Conservation (phyloP, 139 green algal genomes). For the Chlamydomonas schloesseri region DNA sequence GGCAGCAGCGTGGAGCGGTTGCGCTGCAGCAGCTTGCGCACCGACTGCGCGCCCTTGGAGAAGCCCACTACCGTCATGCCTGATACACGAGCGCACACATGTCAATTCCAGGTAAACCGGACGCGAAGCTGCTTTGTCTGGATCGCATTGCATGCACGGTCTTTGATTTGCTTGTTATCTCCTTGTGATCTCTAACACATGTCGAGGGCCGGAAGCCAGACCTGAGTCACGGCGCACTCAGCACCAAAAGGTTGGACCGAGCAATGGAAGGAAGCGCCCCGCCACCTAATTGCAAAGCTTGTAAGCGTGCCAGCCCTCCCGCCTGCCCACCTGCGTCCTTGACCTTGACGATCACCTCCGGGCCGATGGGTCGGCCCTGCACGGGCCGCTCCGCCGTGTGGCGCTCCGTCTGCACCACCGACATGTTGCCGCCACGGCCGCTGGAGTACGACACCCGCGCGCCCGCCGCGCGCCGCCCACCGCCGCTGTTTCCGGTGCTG, state of each 20-base stretch:
- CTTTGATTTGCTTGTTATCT: too few relatives aligned
- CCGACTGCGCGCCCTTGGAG: constrained; percentile 28
- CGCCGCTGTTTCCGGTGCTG: not conserved
- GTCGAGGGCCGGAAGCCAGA: too few relatives aligned
- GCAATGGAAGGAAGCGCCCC: too few relatives aligned
- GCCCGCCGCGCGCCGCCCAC: not conserved
- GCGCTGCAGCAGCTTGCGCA: constrained; percentile 58
- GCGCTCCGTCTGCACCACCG: not conserved
- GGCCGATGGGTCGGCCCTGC: not conserved
- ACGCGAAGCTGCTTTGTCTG: too few relatives aligned
- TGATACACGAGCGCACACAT: not conserved
- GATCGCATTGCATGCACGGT: too few relatives aligned
- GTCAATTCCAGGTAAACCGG: too few relatives aligned
- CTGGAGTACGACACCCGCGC: constrained; percentile 3
- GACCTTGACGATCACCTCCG: constrained; percentile 44
- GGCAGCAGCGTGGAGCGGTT: constrained; percentile 40
- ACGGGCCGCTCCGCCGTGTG: not conserved
- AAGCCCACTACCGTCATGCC: constrained; percentile 31
- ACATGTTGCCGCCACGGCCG: not conserved
- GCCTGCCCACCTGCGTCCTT: constrained; percentile 50
- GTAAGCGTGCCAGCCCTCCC: too few relatives aligned
- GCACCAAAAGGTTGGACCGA: too few relatives aligned
- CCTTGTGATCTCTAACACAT: too few relatives aligned
- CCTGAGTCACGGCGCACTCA: too few relatives aligned
- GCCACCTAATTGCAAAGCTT: too few relatives aligned